Conservation (phyloP, 805 yeast genomes). For the Spencermartinsiella europaea region DNA sequence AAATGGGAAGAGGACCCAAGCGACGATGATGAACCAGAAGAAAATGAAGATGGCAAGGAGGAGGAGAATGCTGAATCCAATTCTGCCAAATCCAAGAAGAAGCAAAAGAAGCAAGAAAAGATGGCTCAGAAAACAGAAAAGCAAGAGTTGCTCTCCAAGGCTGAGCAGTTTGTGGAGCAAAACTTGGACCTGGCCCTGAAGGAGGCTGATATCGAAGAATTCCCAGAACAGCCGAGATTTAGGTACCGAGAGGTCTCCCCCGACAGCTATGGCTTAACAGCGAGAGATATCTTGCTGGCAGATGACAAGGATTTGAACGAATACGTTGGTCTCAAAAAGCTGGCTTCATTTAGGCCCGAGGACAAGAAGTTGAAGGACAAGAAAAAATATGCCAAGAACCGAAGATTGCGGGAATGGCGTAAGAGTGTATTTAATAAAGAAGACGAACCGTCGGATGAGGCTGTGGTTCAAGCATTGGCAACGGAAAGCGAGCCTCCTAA, state of each 20-base stretch:
- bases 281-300: slow-evolving; percentile 85
- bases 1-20: slow-evolving; percentile 50
- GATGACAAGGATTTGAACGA: slow-evolving; percentile 82
- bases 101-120: slow-evolving; percentile 39
- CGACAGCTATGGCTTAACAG: slow-evolving; percentile 78
- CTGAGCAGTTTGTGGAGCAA: slow-evolving; percentile 72
- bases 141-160: slow-evolving; percentile 55
- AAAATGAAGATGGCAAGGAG: slow-evolving; percentile 21
- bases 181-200: slow-evolving; percentile 54
- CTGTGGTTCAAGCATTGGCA: slow-evolving; percentile 13
- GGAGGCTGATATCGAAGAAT: slow-evolving; percentile 28
- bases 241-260: slow-evolving; percentile 94
- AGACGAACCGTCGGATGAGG: slow-evolving; percentile 34
- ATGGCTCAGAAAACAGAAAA: slow-evolving; percentile 61
- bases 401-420: slow-evolving; percentile 85
- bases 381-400: slow-evolving; percentile 77
- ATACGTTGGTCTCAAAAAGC: slow-evolving; percentile 81
- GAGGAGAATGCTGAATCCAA: slow-evolving; percentile 22
- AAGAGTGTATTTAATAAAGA: slow-evolving; percentile 67
- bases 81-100: slow-evolving; percentile 21
- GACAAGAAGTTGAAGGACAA: slow-evolving; percentile 71
- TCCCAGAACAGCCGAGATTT: slow-evolving; percentile 51
- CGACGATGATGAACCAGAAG: slow-evolving; percentile 35
- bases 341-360: slow-evolving; percentile 85
- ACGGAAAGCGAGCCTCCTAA: slow-evolving; percentile 2